These are phyloP conservation scores for Termitomyces titanicus DNA, from an alignment of 768 basidiomycete genomes.

Conservation along the genomic window DNA sequence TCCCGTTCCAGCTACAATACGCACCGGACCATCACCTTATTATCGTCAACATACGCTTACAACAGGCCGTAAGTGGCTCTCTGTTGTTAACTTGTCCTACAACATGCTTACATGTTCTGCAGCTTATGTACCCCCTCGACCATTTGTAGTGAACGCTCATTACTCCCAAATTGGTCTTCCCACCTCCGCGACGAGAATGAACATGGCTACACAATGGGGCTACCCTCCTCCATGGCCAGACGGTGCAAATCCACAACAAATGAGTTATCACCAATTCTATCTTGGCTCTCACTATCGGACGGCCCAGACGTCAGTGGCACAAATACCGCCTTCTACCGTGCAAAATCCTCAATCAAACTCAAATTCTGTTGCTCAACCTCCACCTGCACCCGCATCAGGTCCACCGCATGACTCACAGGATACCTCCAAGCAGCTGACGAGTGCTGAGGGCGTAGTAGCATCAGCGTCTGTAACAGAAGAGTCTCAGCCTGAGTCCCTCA, in stretches of 20 bases:
- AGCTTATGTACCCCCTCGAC: conserved; percentile 40
- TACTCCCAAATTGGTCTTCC: conserved; percentile 45
- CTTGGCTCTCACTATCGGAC: conserved; percentile 42
- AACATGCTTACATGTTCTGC: neutral
- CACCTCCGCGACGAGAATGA: conserved; percentile 48
- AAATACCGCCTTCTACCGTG: conserved; percentile 13
- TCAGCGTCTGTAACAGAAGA: neutral
- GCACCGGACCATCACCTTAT: conserved; percentile 49
- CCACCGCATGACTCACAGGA: conserved; percentile 2
- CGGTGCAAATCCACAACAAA: conserved; percentile 26
- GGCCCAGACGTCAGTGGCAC: conserved; percentile 15
- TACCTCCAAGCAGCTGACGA: neutral
- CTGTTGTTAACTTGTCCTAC: neutral
- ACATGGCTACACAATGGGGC: conserved; percentile 37
- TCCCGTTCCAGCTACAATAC: conserved; percentile 25
- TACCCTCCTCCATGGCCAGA: conserved; percentile 37
- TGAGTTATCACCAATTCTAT: conserved; percentile 34
- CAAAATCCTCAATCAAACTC: conserved; percentile 4
- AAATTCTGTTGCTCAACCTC: conserved; percentile 1
- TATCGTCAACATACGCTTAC: conserved; percentile 61
- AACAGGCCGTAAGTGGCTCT: conserved; percentile 32
- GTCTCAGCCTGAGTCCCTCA: neutral
- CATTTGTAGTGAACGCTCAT: conserved; percentile 39
- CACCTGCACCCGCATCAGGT: conserved; percentile 1
- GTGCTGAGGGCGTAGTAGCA: neutral